These are phyloP conservation scores for Trichophyton mentagrophytes DNA, from an alignment of 2,329 filamentous ascomycete species.

Conservation along the genomic window DNA sequence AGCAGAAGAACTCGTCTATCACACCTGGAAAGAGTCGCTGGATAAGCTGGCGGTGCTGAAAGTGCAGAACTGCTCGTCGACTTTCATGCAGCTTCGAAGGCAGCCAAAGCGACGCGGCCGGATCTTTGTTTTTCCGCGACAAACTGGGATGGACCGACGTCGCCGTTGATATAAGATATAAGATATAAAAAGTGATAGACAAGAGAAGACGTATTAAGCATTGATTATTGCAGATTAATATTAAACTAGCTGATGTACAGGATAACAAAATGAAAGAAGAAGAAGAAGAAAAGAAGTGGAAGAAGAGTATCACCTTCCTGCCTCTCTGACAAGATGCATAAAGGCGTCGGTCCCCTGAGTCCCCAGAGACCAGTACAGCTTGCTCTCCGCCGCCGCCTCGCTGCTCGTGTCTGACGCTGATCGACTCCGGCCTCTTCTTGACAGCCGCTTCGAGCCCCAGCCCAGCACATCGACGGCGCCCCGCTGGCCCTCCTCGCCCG, in stretches of 20 bases:
- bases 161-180: not conserved
- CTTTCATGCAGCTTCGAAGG: not conserved
- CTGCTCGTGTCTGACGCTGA: not conserved
- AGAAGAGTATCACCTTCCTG: conserved; percentile 13
- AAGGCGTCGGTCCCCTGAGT: conserved; percentile 19
- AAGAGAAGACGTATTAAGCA: not conserved
- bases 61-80: not conserved
- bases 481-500: conserved; percentile 25
- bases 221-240: not conserved
- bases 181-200: not conserved
- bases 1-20: not conserved
- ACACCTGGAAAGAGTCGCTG: no score
- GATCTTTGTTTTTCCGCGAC: not conserved
- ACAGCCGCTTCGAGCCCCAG: conserved; percentile 18
- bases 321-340: conserved; percentile 20
- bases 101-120: not conserved
- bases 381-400: not conserved
- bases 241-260: not conserved
- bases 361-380: conserved; percentile 18
- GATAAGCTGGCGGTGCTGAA: no score
- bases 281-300: not conserved
- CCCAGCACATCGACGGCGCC: conserved; percentile 19
- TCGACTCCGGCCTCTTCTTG: not conserved
- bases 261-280: not conserved
- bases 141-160: not conserved